Evolutionary conservation across 169 alveolate genomes (phyloP).

Genomic region (Plasmodium coatneyi): DNA sequence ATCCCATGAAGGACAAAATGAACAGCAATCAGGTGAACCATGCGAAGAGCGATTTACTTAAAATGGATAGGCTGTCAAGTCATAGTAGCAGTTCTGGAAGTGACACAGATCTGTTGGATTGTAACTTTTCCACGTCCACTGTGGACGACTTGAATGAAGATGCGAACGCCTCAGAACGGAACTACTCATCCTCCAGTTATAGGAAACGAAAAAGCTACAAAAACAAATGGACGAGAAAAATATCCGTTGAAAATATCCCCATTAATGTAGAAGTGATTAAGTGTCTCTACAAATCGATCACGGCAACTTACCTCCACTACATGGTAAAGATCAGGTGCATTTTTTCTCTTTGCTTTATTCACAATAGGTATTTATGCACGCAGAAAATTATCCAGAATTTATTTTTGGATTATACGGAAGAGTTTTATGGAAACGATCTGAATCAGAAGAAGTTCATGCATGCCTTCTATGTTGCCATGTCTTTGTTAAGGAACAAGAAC

Average conservation of each 20-base stretch:
- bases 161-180: not conserved
- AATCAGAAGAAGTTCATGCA: conserved; percentile 64
- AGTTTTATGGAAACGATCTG: conserved; percentile 24
- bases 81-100: conserved; percentile 34
- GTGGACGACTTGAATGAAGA: conserved; percentile 52
- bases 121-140: conserved; percentile 38
- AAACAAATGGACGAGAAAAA: conserved; percentile 13
- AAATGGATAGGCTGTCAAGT: not conserved
- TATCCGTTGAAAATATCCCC: conserved; percentile 45
- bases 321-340: conserved; percentile 67
- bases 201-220: conserved; percentile 27
- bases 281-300: conserved; percentile 32
- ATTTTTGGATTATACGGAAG: conserved; percentile 23
- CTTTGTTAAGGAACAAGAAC: conserved; percentile 70
- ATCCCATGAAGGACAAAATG: not conserved
- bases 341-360: conserved; percentile 68
- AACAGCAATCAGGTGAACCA: not conserved
- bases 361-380: conserved; percentile 52
- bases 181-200: conserved; percentile 3
- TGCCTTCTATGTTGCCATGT: conserved; percentile 60
- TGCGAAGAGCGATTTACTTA: conserved; percentile 9
- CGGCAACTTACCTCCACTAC: conserved; percentile 33
- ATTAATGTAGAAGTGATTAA: conserved; percentile 69
- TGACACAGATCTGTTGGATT: conserved; percentile 7
- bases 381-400: conserved; percentile 61